Evolutionary conservation across 1,139 yeast genomes (phyloP).

Genomic region (Geotrichum restrictum): DNA sequence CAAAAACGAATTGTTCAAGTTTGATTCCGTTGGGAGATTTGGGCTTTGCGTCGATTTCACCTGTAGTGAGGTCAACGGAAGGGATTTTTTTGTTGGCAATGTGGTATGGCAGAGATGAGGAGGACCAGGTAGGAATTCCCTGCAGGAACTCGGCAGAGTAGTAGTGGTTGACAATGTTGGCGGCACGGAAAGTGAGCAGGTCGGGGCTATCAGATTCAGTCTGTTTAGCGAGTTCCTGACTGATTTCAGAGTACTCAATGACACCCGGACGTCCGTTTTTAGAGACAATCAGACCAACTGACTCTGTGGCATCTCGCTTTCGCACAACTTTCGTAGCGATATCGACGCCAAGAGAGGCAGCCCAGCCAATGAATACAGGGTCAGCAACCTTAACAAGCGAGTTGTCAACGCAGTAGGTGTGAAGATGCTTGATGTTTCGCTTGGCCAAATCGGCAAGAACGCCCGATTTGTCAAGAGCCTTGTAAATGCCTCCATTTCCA

Average conservation of each 20-base stretch:
- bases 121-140: slow-evolving; percentile 63
- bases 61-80: slow-evolving; percentile 47
- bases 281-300: slow-evolving; percentile 86
- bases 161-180: slow-evolving; percentile 95
- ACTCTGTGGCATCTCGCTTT: slow-evolving; percentile 80
- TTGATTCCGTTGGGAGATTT: slow-evolving; percentile 81
- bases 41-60: slow-evolving; percentile 53
- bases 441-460: slow-evolving; percentile 62
- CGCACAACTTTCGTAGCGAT: slow-evolving; percentile 94
- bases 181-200: slow-evolving; percentile 77
- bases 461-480: slow-evolving; percentile 65
- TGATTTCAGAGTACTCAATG: slow-evolving; percentile 90
- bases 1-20: slow-evolving; percentile 95
- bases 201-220: slow-evolving; percentile 43
- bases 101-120: slow-evolving; percentile 78
- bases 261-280: slow-evolving; percentile 71
- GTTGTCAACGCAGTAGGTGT: slow-evolving; percentile 96
- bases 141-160: slow-evolving; percentile 73
- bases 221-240: slow-evolving; percentile 62
- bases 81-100: slow-evolving; percentile 90
- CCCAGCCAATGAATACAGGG: slow-evolving; percentile 86
- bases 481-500: slow-evolving; percentile 96
- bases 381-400: slow-evolving; percentile 90
- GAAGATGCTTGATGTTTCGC: slow-evolving; percentile 83
- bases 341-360: slow-evolving; percentile 58